phyloP scores from a whole-genome alignment of 352 stramenopile genomes.

The Pythium aquatile region DNA sequence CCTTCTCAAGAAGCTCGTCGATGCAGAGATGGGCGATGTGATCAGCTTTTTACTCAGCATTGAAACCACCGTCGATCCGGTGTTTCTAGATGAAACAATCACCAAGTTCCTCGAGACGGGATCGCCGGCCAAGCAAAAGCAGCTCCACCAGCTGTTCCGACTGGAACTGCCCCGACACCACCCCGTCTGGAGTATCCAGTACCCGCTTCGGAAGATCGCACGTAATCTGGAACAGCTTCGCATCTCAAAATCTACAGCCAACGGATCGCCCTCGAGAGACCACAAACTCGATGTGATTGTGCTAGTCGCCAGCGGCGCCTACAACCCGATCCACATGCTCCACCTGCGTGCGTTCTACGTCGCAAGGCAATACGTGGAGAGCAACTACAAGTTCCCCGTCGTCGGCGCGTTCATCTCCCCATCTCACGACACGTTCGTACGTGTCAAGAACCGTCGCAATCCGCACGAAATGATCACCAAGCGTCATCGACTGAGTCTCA shows the following conservation, averaged over 20 bases:
- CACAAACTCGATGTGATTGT: conserved; percentile 59
- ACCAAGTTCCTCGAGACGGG: conserved; percentile 41
- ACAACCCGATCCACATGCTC: conserved; percentile 80
- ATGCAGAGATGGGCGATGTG: conserved; percentile 69
- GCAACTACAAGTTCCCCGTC: conserved; percentile 77
- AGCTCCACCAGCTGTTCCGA: conserved; percentile 21
- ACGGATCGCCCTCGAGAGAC: conserved; percentile 10
- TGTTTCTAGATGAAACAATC: conserved; percentile 37
- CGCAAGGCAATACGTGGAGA: conserved; percentile 69
- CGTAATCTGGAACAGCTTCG: conserved; percentile 56
- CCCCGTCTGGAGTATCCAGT: conserved; percentile 61
- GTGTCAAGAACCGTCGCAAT: conserved; percentile 66
- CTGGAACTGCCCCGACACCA: conserved; percentile 37
- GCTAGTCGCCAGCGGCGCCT: conserved; percentile 68
- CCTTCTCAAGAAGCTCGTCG: conserved; percentile 69
- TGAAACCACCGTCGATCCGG: conserved; percentile 36
- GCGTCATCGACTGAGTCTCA: conserved; percentile 56
- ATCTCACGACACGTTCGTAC: conserved; percentile 73
- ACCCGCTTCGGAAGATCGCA: conserved; percentile 69
- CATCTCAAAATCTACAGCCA: not conserved
- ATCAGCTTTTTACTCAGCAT: conserved; percentile 57
- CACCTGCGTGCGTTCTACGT: conserved; percentile 79
- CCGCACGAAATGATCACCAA: conserved; percentile 79
- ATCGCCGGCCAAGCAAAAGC: conserved; percentile 56
- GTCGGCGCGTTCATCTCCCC: conserved; percentile 78